Base-by-base conservation (phyloP, 2,329 filamentous ascomycete species). In the Xylaria sp. region DNA sequence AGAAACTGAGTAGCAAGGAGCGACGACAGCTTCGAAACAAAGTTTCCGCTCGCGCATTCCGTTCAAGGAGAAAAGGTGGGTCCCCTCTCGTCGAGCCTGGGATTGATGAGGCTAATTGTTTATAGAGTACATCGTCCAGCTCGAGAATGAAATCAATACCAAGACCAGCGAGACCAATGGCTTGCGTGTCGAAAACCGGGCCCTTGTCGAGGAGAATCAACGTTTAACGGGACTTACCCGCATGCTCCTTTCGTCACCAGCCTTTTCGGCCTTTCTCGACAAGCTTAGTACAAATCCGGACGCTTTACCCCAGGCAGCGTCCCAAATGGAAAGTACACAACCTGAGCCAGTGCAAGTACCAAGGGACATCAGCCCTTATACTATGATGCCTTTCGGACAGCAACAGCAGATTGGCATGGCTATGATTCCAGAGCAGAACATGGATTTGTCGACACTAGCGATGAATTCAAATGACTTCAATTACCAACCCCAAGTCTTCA, bases 1-100 rank as follows among this genome's bases (percentile, higher is more conserved):
- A 99, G 88, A 97, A 97, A 82, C 85, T 99, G n/a, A 95, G 89
- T 78, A 96, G 92, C 83, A 98, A 98, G 81, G 93, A 98, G 79
- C 89, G 95, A 63, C 89, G 95, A 68, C 95, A 98, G 78, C 85
- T 99, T n/a, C 88, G 95, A 67, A 99, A 99, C 85, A 99, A 99
- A 80, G 95, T 99, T 4, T 99, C 95, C 41, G 95, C 95, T 65
- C 92, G 95, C 69, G 94, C 94, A 53, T 99, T 99, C 87, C 90
- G 95, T 58, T 97, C 93, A n/a, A 85, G 95, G 71, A 90, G 95
- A 84, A 99, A 99, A 85, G 94, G 94, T 97, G 88, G 83, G 85
- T 43, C 25, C 1, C 15, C 37, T 23, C 25, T 25, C 23, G 19
- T 13, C 25, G 2, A 44, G 46, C 48, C 56, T 38, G 37, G 61